Percentiles rank a stretch among this genome's conserved stretches.
phyloP scores from a whole-genome alignment of 2,329 filamentous ascomycete genomes.

The Penicillium sp. region DNA sequence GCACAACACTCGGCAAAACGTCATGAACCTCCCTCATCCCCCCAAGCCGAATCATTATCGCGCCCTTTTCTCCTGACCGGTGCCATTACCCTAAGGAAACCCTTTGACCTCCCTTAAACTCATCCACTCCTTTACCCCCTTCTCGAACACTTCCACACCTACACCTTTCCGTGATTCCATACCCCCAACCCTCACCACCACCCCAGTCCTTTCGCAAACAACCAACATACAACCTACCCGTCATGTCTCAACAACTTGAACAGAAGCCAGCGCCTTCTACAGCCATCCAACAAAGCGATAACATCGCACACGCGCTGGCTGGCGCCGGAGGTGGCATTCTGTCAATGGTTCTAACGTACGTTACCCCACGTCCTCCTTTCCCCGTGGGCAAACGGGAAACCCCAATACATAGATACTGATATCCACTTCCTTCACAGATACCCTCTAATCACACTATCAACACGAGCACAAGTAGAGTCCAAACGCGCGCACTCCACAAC shows the following conservation, averaged over 20 bases:
- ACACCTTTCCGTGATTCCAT: no score
- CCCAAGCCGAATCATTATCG: conserved; percentile 37
- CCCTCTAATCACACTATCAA: conserved; percentile 95
- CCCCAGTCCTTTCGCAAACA: no score
- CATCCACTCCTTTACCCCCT: conserved; percentile 10
- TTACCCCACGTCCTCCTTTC: conserved; percentile 5
- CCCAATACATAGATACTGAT: no score
- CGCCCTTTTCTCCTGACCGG: conserved; percentile 16
- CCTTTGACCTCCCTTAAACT: conserved; percentile 6
- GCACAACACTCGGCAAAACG: conserved; percentile 42
- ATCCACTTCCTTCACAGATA: conserved; percentile 62
- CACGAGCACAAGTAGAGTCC: conserved; percentile 95
- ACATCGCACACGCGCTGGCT: conserved; percentile 92
- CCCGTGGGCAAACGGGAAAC: no score
- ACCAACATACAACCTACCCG: no score
- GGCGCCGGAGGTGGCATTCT: conserved; percentile 91
- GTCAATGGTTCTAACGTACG: conserved; percentile 92
- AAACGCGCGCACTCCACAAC: conserved; percentile 87
- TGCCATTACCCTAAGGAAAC: conserved; percentile 1
- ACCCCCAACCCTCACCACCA: no score
- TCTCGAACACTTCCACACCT: no score
- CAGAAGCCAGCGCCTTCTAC: conserved; percentile 59
- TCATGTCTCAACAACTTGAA: conserved; percentile 47
- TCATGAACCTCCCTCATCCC: conserved; percentile 35
- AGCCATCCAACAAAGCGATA: conserved; percentile 84